Base-by-base conservation (phyloP, 208 protist species). In the Strigomonas galati region DNA sequence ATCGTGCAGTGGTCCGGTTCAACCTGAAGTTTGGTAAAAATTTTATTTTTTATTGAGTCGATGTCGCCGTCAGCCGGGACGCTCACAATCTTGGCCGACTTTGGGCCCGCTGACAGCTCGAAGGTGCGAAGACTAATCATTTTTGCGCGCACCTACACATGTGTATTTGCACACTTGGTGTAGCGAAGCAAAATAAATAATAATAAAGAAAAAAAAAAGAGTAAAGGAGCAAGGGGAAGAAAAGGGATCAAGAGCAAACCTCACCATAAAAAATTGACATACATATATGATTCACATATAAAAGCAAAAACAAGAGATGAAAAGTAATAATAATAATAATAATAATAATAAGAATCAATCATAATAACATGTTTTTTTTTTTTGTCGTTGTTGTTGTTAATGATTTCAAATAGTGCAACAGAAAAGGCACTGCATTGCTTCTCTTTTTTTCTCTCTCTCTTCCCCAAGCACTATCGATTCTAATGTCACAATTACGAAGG, bases 41-140 rank as follows among this genome's bases (percentile, higher is more conserved):
- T 48, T n/a, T 35, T 28, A 5, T 43, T 17, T 40, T 76, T 74
- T 2, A 69, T 62, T 10, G 62, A 52, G 0, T 54, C 32, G 6
- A 78, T 75, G 6, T 27, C 68, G 19, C 57, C 67, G 15, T 55
- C 40, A 9, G 69, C 43, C 37, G 63, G 31, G 6, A 81, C 57
- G 27, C 57, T 64, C 15, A 84, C 44, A 24, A 79, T 35, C 28
- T 75, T 75, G 23, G 67, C 71, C 14, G 69, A 51, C 26, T 64
- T 68, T 0, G 71, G 76, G 14, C 69, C 76, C 7, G 70, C 71
- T 17, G 28, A 17, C 12, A 82, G 64, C 60, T 71, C 71, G 44
- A 77, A 77, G 0, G 71, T 71, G 1, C 70, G 61, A 12, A 82
- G 27, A 10, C 61, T 65, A 37, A 77, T 63, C 37, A 74, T 62